Percentiles rank a stretch among this genome's conserved stretches.
Evolutionary conservation across 345 rosid genomes (phyloP).

Genomic region (Cardamine resedifolia): DNA sequence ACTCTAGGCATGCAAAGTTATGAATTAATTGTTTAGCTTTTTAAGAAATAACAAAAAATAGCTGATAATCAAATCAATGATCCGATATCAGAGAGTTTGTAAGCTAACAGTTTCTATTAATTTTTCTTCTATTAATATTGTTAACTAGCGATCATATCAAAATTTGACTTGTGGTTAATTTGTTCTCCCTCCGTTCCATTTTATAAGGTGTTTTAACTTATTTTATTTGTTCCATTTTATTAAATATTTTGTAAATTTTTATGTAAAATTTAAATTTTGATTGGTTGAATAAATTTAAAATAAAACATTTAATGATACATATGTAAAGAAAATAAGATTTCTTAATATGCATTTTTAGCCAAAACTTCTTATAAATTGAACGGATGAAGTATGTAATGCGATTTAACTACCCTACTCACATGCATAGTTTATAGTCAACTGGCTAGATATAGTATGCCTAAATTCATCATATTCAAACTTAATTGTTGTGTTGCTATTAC

Average conservation of each 20-base stretch:
- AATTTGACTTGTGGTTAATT: neutral
- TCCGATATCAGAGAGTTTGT: neutral
- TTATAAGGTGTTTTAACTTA: too few species aligned
- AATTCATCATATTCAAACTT: neutral
- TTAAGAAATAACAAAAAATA: neutral
- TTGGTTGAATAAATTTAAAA: too few species aligned
- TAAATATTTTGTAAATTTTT: too few species aligned
- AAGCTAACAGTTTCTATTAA: neutral
- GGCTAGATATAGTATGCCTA: neutral
- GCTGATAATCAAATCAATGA: neutral
- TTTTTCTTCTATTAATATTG: neutral
- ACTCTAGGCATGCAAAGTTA: neutral
- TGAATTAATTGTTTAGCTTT: neutral
- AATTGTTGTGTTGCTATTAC: neutral
- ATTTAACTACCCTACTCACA: neutral
- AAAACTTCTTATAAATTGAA: too few species aligned
- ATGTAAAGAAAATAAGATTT: too few species aligned
- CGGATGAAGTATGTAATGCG: neutral
- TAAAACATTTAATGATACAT: too few species aligned
- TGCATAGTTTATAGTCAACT: neutral
- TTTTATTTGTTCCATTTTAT: too few species aligned
- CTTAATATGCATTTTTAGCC: too few species aligned
- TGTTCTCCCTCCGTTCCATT: too few species aligned
- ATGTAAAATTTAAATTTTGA: too few species aligned
- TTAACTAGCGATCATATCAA: neutral